Base-by-base conservation (phyloP, 169 alveolate species). In the Plasmodium gaboni region DNA sequence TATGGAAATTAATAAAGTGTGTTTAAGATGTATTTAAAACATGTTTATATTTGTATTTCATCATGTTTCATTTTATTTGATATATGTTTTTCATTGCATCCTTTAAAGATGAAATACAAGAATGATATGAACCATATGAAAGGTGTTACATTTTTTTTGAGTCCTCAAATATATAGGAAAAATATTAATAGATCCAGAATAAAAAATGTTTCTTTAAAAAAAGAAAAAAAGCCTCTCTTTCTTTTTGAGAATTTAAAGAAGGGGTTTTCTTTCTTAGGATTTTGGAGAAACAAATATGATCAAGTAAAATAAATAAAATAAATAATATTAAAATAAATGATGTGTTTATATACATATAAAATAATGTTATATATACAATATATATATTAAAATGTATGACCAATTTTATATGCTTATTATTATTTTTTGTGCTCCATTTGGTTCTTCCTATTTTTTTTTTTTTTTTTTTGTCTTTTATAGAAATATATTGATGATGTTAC, bases 241-340 rank as follows among this genome's bases (percentile, higher is more conserved):
- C 80, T 80, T 24, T 80, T 59, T 24, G 71, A 71, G 17, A 46
- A 71, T 26, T 12, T 80, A 24, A 80, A 51, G 68, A 80, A 67
- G 6, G 59, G 24, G 4, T 19, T 80, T 7, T 32, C 15, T 53
- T 67, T 80, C 28, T 80, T 51, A 53, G 24, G 48, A 42, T 80
- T 22, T 48, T 55, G 50, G 48, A 59, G 48, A 22, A 53, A n/a
- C 22, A 9, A 15, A 19, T 17, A 80, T 24, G 61, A 80, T 80
- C 83, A 80, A 74, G 90, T 19, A 19, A 19, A 19, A 19, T 19
- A 19, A 19, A 19, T 19, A 19, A 19, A 19, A 19, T 19, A 19
- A 19, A 19, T 19, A 19, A 19, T 19, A 19, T 0, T 19, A 19
- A 19, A 19, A 19, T 19, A 19, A 19, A 19, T 19, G 22, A 19